Base-by-base conservation (phyloP, 148 eudicot species). In the Vaccinium myrtillus region DNA sequence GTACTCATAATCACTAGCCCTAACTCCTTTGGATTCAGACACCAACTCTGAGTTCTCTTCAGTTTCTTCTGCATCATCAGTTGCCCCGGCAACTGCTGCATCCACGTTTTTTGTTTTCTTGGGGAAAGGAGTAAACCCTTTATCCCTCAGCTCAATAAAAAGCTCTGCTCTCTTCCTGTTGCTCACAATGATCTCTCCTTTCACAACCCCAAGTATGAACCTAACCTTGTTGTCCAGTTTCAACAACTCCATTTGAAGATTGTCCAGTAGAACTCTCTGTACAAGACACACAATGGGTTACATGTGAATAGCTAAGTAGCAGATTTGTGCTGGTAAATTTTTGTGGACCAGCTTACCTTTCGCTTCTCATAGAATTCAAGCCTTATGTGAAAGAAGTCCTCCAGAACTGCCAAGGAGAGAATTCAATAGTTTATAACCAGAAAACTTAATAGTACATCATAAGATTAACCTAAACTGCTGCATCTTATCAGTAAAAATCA, bases 171-270 rank as follows among this genome's bases (percentile, higher is more conserved):
- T 92, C 89, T 91, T 97, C 85, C 94, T 94, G 86, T 92, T 97
- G 92, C 89, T 91, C 85, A 95, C 98, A 16, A 93, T 86, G 81
- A 97, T 91, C 75, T 91, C 95, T 46, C 92, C 97, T 54, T 92
- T 94, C 75, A 97, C 98, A 79, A 97, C 99, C 83, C 90, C 94
- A 25, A 90, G 91, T 70, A 97, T 95, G 78, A 97, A 97, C 86
- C 98, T 89, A 12, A 93, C 93, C 87, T 91, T 96, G 89, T 97
- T 95, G 53, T 91, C 93, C 70, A 94, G 83, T 84, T 88, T 95
- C 77, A 89, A 56, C 83, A 92, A 50, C 77, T 96, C 99, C 53
- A 71, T 30, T 81, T 93, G 88, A 73, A 91, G 94, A 82, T 90
- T 93, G 59, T 88, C 87, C 87, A 94, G 55, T 69, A 85, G 83